A percentile compares a stretch with the other conserved stretches of the same genome.
Conservation (phyloP, 2,329 filamentous ascomycete genomes). For the Dichotomopilus funicola region DNA sequence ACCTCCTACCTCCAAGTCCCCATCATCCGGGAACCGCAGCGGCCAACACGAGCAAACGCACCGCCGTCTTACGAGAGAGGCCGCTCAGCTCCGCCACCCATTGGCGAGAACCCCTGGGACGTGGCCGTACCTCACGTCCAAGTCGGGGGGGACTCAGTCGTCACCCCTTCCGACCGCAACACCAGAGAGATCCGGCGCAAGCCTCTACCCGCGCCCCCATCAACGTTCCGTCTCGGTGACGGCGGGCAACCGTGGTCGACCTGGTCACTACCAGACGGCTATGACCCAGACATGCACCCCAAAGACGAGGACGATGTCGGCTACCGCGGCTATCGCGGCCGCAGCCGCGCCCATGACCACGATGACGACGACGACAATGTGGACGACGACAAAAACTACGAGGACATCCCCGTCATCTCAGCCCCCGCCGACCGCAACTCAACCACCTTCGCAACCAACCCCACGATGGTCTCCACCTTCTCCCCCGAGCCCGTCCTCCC, state of each 20-base stretch:
- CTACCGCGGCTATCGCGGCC: too few relatives aligned
- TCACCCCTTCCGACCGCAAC: slow-evolving; percentile 18
- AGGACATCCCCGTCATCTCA: not conserved
- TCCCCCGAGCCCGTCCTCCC: slow-evolving; percentile 19
- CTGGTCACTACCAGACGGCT: slow-evolving; percentile 31
- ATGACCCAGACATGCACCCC: slow-evolving; percentile 25
- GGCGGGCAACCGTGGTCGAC: slow-evolving; percentile 43
- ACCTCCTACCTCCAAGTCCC: slow-evolving; percentile 11
- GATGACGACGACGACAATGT: slow-evolving; percentile 10
- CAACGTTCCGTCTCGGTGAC: slow-evolving; percentile 39
- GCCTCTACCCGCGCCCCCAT: slow-evolving; percentile 35
- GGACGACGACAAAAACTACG: not conserved
- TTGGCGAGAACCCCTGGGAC: slow-evolving; percentile 44
- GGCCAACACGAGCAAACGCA: slow-evolving; percentile 24
- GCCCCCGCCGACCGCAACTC: slow-evolving; percentile 6
- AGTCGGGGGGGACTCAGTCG: slow-evolving; percentile 22
- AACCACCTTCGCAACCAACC: slow-evolving; percentile 16
- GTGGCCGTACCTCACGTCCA: slow-evolving; percentile 18
- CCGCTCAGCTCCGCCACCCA: slow-evolving; percentile 43
- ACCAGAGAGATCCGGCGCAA: slow-evolving; percentile 30
- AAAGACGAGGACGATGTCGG: slow-evolving; percentile 22
- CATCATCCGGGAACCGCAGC: slow-evolving; percentile 18
- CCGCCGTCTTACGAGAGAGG: slow-evolving; percentile 38
- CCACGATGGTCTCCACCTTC: slow-evolving; percentile 20
- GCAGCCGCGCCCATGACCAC: slow-evolving; percentile 1